phyloP scores from a whole-genome alignment of 345 rosid genomes.

The Eucalyptus lansdowneana region DNA sequence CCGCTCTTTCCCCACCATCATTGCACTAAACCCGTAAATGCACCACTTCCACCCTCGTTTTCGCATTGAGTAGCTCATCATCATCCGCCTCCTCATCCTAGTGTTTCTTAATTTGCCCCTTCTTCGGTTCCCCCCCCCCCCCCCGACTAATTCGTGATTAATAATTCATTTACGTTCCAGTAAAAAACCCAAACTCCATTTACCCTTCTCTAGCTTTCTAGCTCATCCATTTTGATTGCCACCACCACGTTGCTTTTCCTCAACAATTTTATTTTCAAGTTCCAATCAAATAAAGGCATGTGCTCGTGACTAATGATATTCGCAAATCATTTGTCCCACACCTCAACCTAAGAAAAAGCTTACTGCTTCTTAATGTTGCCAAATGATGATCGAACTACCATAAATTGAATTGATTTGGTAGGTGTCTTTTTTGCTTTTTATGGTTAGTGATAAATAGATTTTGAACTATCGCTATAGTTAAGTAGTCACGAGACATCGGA shows the following conservation, averaged over 20 bases:
- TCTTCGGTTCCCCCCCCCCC: not conserved
- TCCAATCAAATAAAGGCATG: not conserved
- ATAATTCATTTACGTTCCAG: not conserved
- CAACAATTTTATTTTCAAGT: not conserved
- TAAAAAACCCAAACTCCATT: not conserved
- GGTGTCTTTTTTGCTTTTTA: rapidly evolving
- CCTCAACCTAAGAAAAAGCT: not conserved
- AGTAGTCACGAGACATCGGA: rapidly evolving
- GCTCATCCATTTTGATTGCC: not conserved
- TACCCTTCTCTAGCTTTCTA: not conserved
- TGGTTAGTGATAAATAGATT: not conserved
- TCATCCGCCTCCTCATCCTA: not conserved
- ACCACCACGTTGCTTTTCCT: not conserved
- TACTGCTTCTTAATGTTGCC: not conserved
- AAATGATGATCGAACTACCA: not conserved
- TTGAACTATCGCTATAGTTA: rapidly evolving
- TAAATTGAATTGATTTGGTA: not conserved
- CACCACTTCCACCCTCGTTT: not conserved
- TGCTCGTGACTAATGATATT: not conserved
- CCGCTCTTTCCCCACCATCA: not conserved
- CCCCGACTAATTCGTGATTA: not conserved
- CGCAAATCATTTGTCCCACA: not conserved
- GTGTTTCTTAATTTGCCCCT: not conserved
- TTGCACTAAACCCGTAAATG: not conserved
- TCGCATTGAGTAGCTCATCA: not conserved